Percentiles rank a stretch among this genome's conserved stretches.
These are phyloP conservation scores for Hericium alpestre DNA, from an alignment of 768 basidiomycete species.

Conservation along the genomic window DNA sequence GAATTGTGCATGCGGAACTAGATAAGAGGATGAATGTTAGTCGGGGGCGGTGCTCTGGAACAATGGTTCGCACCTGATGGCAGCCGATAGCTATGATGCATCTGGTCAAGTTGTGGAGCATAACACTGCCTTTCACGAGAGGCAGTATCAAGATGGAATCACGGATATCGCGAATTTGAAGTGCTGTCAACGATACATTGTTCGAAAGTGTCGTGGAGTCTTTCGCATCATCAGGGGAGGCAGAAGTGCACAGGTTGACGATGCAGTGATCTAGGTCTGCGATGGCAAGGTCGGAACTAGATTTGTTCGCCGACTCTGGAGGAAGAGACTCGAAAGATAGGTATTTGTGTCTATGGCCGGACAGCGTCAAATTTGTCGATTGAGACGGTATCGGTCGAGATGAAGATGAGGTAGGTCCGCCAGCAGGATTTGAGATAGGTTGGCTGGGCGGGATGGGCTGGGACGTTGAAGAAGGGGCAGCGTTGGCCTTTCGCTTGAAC, in stretches of 20 bases:
- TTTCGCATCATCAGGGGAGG: constrained; percentile 18
- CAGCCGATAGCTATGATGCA: constrained; percentile 65
- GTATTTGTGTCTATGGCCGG: constrained; percentile 34
- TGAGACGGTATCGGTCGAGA: constrained; percentile 6
- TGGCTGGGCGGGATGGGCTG: not conserved
- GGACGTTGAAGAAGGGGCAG: not conserved
- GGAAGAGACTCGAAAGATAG: constrained; percentile 34
- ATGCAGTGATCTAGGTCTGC: constrained; percentile 59
- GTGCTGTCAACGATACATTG: constrained; percentile 34
- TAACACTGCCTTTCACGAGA: constrained; percentile 53
- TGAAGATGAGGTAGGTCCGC: not conserved
- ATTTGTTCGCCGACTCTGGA: constrained; percentile 17
- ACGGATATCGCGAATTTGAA: constrained; percentile 54
- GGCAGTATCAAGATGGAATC: constrained; percentile 61
- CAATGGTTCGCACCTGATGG: constrained; percentile 46
- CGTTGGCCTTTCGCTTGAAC: constrained; percentile 42
- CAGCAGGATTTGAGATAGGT: too few species aligned
- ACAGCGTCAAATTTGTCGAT: constrained; percentile 30
- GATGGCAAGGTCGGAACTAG: constrained; percentile 48
- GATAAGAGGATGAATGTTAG: not conserved
- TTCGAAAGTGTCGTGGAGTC: not conserved
- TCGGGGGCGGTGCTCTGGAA: not conserved
- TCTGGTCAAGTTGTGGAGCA: constrained; percentile 51
- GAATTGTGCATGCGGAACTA: constrained; percentile 89
- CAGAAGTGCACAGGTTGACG: constrained; percentile 40